phyloP scores from a whole-genome alignment of 768 basidiomycete species.

The Mycena sanguinolenta region DNA sequence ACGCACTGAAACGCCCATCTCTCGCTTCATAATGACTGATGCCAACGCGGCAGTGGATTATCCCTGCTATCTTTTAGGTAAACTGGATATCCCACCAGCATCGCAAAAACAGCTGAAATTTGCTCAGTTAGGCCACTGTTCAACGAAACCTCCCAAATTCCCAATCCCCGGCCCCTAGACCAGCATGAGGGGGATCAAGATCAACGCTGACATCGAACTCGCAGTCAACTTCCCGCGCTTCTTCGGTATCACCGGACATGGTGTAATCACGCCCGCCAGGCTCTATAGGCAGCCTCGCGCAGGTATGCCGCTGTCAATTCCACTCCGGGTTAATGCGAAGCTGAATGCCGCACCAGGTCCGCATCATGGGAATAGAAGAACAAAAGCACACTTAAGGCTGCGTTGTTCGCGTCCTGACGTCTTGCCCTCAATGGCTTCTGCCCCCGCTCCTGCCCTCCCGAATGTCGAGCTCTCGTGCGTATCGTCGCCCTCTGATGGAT shows the following conservation, averaged over 20 bases:
- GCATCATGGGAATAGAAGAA: conserved; percentile 7
- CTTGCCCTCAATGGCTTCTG: conserved; percentile 14
- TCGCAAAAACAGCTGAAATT: too few relatives aligned
- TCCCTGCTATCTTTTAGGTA: neutral
- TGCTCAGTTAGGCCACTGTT: neutral
- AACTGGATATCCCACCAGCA: too few relatives aligned
- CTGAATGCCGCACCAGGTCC: neutral
- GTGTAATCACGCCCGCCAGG: neutral
- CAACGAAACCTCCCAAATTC: neutral
- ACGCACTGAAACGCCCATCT: neutral
- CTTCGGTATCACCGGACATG: conserved; percentile 4
- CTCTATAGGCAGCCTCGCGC: neutral
- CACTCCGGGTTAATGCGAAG: conserved; percentile 1
- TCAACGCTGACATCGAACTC: neutral
- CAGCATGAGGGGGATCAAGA: neutral
- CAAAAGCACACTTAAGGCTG: conserved; percentile 6
- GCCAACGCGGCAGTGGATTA: neutral
- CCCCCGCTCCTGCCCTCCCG: conserved; percentile 8
- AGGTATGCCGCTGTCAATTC: neutral
- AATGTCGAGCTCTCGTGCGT: conserved; percentile 27
- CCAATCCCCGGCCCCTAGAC: neutral
- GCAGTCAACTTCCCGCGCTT: neutral
- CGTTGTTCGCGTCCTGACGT: neutral
- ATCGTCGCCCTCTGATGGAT: neutral
- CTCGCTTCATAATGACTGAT: neutral